Evolutionary conservation across 2,329 filamentous ascomycete genomes (phyloP), one percentile per base, ranked within the genome.

Genomic region (Penicillium sp.): DNA sequence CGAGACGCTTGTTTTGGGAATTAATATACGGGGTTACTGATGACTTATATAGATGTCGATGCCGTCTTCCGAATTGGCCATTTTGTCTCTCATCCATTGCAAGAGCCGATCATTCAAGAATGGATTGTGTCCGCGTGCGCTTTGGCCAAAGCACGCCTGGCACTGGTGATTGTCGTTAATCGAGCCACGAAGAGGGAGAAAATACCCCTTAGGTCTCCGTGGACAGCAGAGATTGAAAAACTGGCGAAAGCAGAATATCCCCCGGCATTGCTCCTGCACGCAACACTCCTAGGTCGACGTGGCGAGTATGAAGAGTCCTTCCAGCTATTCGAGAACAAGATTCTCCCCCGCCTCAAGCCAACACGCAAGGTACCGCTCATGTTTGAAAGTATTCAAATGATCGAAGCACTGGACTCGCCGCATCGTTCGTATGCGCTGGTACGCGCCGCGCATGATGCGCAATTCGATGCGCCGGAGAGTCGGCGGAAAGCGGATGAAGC

Each of bases 191-290:
- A 27, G 1, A 37, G 24, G 18, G 40, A n/a, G 7, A 46, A n/a
- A 7, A 21, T 23, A 10, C 49, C 40, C 4, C 29, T 10, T 23
- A 54, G 21, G 33, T 45, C 29, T 12, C 15, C 34, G 45, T 45
- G 58, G 29, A 55, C 66, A 3, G 44, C 56, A 1, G 37, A 49
- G 10, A 36, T 71, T 13, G 60, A 68, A 27, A 39, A 52, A 4
- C 46, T 68, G 5, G 66, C 69, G 1, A 46, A 59, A 5, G 46
- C 62, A 15, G 58, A 54, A 7, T 64, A 65, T 30, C 68, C 68
- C 0, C 53, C 60, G 4, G 68, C 68, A 1, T 62, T 71, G 37
- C 36, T 65, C 9, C 23, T 70, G 6, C 64, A 68, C 10, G 68
- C 66, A 6, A 59, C 64, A 15, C 48, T 69, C 2, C 56, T 69